A percentile compares a stretch with the other conserved stretches of the same genome.
Conservation (phyloP, 441 rosid genomes). For the Capsella rubella region DNA sequence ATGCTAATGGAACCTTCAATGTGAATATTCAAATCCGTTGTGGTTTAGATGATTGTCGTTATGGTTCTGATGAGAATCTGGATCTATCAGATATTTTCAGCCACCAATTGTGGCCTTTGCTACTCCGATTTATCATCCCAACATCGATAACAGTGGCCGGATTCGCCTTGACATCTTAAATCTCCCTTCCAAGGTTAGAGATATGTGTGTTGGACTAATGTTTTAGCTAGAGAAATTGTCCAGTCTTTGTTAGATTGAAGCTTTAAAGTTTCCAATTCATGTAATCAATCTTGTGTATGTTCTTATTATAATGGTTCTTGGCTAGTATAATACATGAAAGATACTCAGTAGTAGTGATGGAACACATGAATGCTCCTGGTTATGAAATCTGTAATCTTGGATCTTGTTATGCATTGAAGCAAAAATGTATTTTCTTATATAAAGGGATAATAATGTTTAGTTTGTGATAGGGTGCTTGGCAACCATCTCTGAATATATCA, state of each 20-base stretch:
- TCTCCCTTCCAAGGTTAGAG: slow-evolving; percentile 82
- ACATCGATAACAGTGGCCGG: slow-evolving; percentile 83
- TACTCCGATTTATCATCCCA: slow-evolving; percentile 85
- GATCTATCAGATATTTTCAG: slow-evolving; percentile 68
- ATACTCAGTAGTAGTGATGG: background rate
- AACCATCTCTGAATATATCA: slow-evolving; percentile 88
- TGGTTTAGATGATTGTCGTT: background rate
- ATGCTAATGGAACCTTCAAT: slow-evolving; percentile 68
- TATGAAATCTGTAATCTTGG: background rate
- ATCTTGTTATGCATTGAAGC: background rate
- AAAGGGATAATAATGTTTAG: slow-evolving; percentile 23
- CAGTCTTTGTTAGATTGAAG: too few species aligned
- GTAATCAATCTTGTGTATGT: too few species aligned
- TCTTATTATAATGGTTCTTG: background rate
- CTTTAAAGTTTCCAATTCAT: too few species aligned
- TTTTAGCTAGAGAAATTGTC: too few species aligned
- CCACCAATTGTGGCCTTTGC: slow-evolving; percentile 77
- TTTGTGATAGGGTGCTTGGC: slow-evolving; percentile 78
- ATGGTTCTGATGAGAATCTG: slow-evolving; percentile 5
- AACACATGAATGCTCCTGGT: background rate
- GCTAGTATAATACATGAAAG: background rate
- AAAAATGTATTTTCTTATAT: background rate
- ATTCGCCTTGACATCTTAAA: slow-evolving; percentile 91
- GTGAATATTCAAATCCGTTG: slow-evolving; percentile 67
- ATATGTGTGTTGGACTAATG: too few species aligned